phyloP scores from a whole-genome alignment of 257 asterid species.

The Nicotiana sylvestris region DNA sequence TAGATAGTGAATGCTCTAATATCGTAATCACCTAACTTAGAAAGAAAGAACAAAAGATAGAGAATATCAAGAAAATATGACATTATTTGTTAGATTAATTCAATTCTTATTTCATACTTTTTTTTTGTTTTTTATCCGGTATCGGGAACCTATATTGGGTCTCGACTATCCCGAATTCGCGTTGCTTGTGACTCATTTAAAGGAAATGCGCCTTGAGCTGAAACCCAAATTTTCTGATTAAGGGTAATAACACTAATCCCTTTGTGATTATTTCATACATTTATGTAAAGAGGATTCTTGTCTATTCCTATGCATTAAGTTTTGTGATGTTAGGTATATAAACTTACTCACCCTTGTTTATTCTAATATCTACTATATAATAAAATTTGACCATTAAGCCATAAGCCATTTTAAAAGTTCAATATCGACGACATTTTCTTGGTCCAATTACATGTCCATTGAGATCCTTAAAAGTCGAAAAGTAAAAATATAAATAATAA shows the following conservation, averaged over 20 bases:
- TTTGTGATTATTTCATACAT: neutral
- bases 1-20: neutral
- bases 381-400: neutral
- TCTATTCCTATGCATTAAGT: neutral
- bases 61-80: too few species aligned
- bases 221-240: too few species aligned
- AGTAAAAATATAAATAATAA: conserved; percentile 14
- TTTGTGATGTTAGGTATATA: neutral
- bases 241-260: too few species aligned
- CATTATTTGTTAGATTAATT: too few species aligned
- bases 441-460: neutral
- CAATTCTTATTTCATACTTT: too few species aligned
- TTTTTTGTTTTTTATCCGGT: too few species aligned
- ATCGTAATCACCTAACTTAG: neutral
- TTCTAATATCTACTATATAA: neutral
- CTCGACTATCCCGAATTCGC: too few species aligned
- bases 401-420: neutral
- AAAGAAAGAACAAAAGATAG: too few species aligned
- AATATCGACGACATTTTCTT: neutral
- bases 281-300: neutral
- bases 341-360: neutral
- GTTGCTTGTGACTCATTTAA: too few species aligned
- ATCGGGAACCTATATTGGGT: too few species aligned
- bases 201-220: too few species aligned
- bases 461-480: conserved; percentile 12